Evolutionary conservation across 2,329 filamentous ascomycete genomes (phyloP).

Genomic region (Nemania diffusa): DNA sequence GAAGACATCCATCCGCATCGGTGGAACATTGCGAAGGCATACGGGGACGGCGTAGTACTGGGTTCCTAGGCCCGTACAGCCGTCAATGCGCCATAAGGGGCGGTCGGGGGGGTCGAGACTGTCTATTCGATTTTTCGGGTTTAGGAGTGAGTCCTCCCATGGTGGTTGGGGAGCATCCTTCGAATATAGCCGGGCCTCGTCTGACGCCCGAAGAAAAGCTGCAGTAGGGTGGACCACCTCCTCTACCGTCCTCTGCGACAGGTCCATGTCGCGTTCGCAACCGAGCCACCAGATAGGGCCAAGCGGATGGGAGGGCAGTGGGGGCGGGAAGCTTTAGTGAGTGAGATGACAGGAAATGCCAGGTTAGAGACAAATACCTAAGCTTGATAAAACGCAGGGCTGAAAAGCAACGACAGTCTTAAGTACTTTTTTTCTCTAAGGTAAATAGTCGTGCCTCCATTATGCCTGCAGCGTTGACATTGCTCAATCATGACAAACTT

Average conservation of each 20-base stretch:
- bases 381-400: conserved; percentile 18
- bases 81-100: conserved; percentile 68
- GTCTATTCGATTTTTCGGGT: conserved; percentile 70
- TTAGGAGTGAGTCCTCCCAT: conserved; percentile 64
- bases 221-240: conserved; percentile 69
- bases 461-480: conserved; percentile 5
- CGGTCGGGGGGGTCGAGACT: conserved; percentile 58
- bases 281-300: conserved; percentile 32
- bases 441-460: conserved; percentile 6
- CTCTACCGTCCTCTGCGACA: conserved; percentile 63
- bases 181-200: conserved; percentile 24
- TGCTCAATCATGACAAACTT: conserved; percentile 9
- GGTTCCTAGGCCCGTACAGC: conserved; percentile 65
- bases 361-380: conserved; percentile 7
- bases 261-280: conserved; percentile 58
- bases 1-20: conserved; percentile 68
- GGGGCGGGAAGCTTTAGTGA: conserved; percentile 25
- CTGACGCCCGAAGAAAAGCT: conserved; percentile 52
- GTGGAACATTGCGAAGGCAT: conserved; percentile 58
- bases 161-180: conserved; percentile 26
- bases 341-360: conserved; percentile 14
- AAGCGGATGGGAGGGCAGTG: conserved; percentile 19
- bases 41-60: conserved; percentile 67
- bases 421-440: conserved; percentile 4
- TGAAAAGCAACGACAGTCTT: conserved; percentile 15